Evolutionary conservation across 2,329 filamentous ascomycete species (phyloP).

Genomic region (Phialocephala sp.): DNA sequence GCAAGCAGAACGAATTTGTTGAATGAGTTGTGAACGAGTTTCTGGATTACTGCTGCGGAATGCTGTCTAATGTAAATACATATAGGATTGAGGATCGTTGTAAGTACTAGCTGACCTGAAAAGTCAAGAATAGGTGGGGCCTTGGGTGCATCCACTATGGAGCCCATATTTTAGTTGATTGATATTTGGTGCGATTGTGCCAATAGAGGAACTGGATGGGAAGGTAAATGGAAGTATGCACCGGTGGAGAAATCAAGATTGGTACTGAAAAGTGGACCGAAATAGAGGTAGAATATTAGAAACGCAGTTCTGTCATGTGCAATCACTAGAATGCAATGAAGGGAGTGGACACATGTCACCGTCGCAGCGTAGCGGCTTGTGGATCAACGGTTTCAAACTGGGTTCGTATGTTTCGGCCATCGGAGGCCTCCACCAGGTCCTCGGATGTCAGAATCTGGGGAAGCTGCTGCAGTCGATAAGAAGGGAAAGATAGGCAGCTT

Average conservation of each 20-base stretch:
- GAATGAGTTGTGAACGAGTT: conserved; percentile 8
- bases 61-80: neutral
- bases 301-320: neutral
- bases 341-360: neutral
- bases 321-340: neutral
- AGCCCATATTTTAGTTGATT: neutral
- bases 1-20: conserved; percentile 10
- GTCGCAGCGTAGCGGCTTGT: neutral
- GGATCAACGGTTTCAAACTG: neutral
- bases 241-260: neutral
- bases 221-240: neutral
- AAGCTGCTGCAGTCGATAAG: neutral
- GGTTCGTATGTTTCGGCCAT: neutral
- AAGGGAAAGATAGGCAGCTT: conserved; percentile 6
- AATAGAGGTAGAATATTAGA: neutral
- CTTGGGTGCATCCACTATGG: neutral
- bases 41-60: neutral
- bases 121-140: conserved; percentile 10
- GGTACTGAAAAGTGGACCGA: neutral
- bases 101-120: neutral
- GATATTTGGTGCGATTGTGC: neutral
- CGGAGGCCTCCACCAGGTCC: neutral
- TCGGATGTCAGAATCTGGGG: neutral
- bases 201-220: neutral
- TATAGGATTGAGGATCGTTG: neutral